Base-by-base conservation (phyloP, 768 basidiomycete species). In the Suillus paluster region DNA sequence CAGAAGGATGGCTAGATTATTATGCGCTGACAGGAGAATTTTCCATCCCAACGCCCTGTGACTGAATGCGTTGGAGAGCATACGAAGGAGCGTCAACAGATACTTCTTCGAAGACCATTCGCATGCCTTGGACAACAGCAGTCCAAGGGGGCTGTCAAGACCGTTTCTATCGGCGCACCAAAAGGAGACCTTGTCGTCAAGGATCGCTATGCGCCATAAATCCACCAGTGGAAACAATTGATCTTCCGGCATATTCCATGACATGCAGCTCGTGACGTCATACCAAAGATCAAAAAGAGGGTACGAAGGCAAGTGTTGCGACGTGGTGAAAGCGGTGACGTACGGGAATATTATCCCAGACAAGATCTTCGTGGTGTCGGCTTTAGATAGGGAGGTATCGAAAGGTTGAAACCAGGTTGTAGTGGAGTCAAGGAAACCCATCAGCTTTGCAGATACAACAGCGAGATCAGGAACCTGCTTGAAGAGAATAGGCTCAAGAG, bases 141-240 rank as follows among this genome's bases (percentile, higher is more conserved):
- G 27, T 9, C 68, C 67, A 17, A 88, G 71, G 1, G 84, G 83
- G 44, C 84, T 80, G 5, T 75, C 69, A 7, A 75, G 60, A 11
- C 68, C 69, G 6, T 60, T 64, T 10, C 67, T 63, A 21, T 70
- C 68, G 5, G 82, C 75, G 36, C 73, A 76, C 87, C 85, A 91
- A 0, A 73, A 70, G 0, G 83, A 81, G 23, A 87, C 83, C 1
- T 80, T 69, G 0, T 82, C 78, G 71, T 93, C 88, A 25, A 95
- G 83, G n/a, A 92, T 71, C 0, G 88, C 89, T 8, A 95, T 80
- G 1, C 94, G 82, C 89, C 92, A 92, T 66, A 95, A 79, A 69
- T 97, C 95, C 11, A 88, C 82, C 6, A 95, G 71, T 0, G 95
- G 94, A 78, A 95, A 97, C 34, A 94, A 79, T 38, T 84, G 77